Evolutionary conservation across 2,329 filamentous ascomycete genomes (phyloP).

Genomic region (Diaporthe citriasiana): DNA sequence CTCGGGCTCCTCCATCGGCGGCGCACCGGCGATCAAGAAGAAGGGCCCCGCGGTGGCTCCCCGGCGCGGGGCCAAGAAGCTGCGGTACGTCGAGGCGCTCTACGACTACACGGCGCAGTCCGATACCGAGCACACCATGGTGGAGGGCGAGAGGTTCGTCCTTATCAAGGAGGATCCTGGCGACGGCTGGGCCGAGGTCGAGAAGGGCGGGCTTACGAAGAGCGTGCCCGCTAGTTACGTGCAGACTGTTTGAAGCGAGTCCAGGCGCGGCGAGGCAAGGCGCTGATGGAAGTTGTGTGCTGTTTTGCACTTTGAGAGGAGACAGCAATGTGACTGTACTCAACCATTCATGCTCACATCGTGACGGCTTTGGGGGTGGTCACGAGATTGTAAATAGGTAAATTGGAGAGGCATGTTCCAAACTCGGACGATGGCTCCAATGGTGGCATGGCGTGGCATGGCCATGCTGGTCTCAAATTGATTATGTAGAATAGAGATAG

Average conservation of each 20-base stretch:
- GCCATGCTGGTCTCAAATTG: constrained; percentile 6
- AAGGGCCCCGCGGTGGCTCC: constrained; percentile 94
- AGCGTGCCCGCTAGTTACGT: constrained; percentile 97
- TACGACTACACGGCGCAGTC: constrained; percentile 92
- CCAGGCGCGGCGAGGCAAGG: background rate
- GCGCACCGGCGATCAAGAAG: constrained; percentile 73
- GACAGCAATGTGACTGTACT: background rate
- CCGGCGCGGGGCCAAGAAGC: constrained; percentile 89
- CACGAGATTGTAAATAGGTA: constrained; percentile 33
- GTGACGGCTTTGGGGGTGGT: background rate
- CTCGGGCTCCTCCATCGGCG: constrained; percentile 76
- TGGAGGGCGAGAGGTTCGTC: constrained; percentile 91
- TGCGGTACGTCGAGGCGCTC: constrained; percentile 92
- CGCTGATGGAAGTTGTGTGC: background rate
- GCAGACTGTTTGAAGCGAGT: constrained; percentile 72
- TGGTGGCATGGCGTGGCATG: background rate
- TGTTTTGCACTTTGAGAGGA: background rate
- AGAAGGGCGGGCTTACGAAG: constrained; percentile 86
- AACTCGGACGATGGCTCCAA: background rate
- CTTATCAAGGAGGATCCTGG: constrained; percentile 89
- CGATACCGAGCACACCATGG: constrained; percentile 90
- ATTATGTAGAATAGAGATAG: constrained; percentile 10
- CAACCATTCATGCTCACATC: background rate
- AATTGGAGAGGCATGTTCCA: constrained; percentile 12
- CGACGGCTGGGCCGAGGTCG: constrained; percentile 97